Evolutionary conservation across 495 filamentous ascomycete species (phyloP).

Genomic region (Hyphodiscus hymeniophilus): DNA sequence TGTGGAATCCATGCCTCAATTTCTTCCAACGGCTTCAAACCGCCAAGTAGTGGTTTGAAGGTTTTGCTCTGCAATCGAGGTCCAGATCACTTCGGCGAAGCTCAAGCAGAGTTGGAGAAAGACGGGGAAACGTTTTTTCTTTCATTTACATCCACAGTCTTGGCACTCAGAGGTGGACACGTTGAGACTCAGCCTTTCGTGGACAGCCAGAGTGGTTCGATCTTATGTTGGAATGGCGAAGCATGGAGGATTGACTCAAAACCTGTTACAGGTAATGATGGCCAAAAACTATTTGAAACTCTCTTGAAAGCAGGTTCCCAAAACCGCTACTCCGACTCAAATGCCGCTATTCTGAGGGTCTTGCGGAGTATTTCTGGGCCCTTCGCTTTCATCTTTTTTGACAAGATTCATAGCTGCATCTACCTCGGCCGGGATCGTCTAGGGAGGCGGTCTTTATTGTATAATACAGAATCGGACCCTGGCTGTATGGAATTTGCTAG

Average conservation of each 20-base stretch:
- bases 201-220: constrained; percentile 49
- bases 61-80: constrained; percentile 29
- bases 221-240: constrained; percentile 98
- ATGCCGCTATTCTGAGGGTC: constrained; percentile 37
- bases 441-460: constrained; percentile 75
- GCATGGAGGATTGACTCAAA: constrained; percentile 68
- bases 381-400: constrained; percentile 86
- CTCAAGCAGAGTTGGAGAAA: constrained; percentile 20
- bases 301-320: constrained; percentile 43
- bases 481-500: constrained; percentile 64
- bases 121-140: constrained; percentile 33
- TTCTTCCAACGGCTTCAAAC: constrained; percentile 8
- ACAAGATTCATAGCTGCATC: constrained; percentile 47
- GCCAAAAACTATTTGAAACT: constrained; percentile 56
- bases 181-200: constrained; percentile 67
- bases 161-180: constrained; percentile 70
- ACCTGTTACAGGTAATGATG: constrained; percentile 64
- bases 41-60: constrained; percentile 13
- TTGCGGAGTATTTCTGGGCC: constrained; percentile 68
- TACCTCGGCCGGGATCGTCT: constrained; percentile 82
- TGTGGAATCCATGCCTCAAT: constrained; percentile 23
- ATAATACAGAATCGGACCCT: constrained; percentile 30
- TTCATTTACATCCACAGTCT: constrained; percentile 72
- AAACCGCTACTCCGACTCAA: constrained; percentile 11
- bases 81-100: constrained; percentile 41